A percentile compares a stretch with the other conserved stretches of the same genome.
These are phyloP conservation scores for Venturia aucupariae DNA, from an alignment of 2,329 filamentous ascomycete species.

Conservation along the genomic window DNA sequence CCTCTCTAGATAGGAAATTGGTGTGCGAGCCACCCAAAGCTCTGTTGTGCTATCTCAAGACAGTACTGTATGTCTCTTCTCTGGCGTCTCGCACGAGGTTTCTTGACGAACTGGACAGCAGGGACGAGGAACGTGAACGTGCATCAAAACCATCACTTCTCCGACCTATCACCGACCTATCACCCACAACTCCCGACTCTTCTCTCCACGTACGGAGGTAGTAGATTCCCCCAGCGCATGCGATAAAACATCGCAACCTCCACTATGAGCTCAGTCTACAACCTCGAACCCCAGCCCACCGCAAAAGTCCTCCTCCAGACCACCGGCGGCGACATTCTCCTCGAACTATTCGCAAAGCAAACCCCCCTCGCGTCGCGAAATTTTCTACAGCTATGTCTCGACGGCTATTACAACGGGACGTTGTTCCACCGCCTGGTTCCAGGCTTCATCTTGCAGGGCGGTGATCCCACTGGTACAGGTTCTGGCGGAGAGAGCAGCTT, in stretches of 20 bases:
- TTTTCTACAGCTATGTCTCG: slow-evolving; percentile 88
- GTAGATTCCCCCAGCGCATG: background rate
- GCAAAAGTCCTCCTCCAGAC: slow-evolving; percentile 88
- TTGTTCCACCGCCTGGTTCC: slow-evolving; percentile 90
- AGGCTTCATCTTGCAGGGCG: slow-evolving; percentile 88
- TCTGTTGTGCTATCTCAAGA: too few species aligned
- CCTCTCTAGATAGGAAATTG: background rate
- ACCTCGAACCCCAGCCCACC: slow-evolving; percentile 88
- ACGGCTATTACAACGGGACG: slow-evolving; percentile 86
- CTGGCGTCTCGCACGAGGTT: too few species aligned
- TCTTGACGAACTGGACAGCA: background rate
- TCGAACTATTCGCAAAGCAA: slow-evolving; percentile 94
- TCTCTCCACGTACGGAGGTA: background rate
- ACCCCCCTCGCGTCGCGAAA: slow-evolving; percentile 85
- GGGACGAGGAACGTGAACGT: background rate
- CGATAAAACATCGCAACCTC: slow-evolving; percentile 6
- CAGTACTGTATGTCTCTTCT: background rate
- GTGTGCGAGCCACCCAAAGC: background rate
- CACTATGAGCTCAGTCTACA: slow-evolving; percentile 80
- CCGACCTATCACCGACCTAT: background rate
- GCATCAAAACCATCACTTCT: background rate
- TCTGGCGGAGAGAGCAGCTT: slow-evolving; percentile 88
- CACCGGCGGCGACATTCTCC: slow-evolving; percentile 74
- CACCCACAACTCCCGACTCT: background rate
- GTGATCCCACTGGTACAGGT: slow-evolving; percentile 87